Evolutionary conservation across 441 rosid species (phyloP), one percentile per base, ranked within the genome.

Genomic region (Erodium trifolium): DNA sequence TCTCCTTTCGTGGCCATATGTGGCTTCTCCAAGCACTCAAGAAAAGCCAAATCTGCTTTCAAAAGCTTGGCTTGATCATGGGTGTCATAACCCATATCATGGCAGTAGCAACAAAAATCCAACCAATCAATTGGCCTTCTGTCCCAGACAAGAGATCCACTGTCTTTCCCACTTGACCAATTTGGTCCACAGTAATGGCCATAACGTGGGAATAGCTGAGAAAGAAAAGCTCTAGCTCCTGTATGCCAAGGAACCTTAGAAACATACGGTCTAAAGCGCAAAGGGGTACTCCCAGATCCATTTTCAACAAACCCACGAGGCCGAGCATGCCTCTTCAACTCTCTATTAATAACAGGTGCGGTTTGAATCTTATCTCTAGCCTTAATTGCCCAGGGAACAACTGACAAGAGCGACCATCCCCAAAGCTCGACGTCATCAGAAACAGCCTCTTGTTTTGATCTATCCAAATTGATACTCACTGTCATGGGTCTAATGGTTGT

Each of bases 141-240:
- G 68, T 93, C 99, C 99, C 99, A 93, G 16, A 93, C 14, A 57
- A 45, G 81, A n/a, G 97, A 88, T 7, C 99, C 99, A 1, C 81
- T 72, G 74, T 88, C 86, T 78, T 93, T 93, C 67, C 97, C 99
- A 68, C 99, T 93, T 0, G 99, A 93, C 99, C 99, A 93, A 39
- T 93, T 93, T 0, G 99, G 99, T 29, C 97, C 99, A 75, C 99
- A 93, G 69, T 93, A 93, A 80, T 93, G 91, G 29, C 96, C 99
- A 23, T 91, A 91, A 8, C 97, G 80, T 13, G 99, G 99, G 72
- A 93, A 93, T 65, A 93, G 80, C 80, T 87, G 92, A 23, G 97
- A 93, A 64, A 93, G 92, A 77, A 87, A 78, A 37, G 91, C 97
- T 71, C 99, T 87, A 2, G 88, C 75, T 35, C 98, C 97, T 1